These are phyloP conservation scores for Candida silvicultrix DNA, from an alignment of 805 yeast species.

Conservation along the genomic window DNA sequence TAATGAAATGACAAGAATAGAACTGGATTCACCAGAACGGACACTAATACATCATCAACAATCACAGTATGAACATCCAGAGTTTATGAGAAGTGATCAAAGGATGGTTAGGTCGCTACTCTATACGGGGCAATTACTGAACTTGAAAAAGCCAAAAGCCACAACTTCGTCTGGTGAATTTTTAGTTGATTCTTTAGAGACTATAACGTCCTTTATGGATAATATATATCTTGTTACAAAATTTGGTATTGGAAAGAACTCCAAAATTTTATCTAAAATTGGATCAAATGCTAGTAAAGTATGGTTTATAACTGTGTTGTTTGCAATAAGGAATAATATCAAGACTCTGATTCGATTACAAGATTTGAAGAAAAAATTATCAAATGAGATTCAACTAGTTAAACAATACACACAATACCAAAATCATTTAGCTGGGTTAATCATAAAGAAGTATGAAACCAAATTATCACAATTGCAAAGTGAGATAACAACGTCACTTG, in stretches of 20 bases:
- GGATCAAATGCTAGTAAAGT: slow-evolving; percentile 9
- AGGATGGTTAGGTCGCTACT: slow-evolving; percentile 10
- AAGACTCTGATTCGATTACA: slow-evolving; percentile 2
- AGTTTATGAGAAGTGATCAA: slow-evolving; percentile 3
- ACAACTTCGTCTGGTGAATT: slow-evolving; percentile 1
- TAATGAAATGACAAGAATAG: neutral
- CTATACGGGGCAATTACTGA: slow-evolving; percentile 9
- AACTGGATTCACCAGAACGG: neutral
- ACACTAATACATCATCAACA: neutral
- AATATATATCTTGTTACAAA: slow-evolving; percentile 11
- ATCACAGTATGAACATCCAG: neutral
- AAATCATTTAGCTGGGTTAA: slow-evolving; percentile 4
- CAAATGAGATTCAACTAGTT: slow-evolving; percentile 2
- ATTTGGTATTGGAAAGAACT: slow-evolving; percentile 11
- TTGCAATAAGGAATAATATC: slow-evolving; percentile 7
- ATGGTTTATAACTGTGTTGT: slow-evolving; percentile 14
- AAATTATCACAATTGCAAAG: slow-evolving; percentile 7
- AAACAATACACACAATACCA: neutral
- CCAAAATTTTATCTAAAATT: slow-evolving; percentile 2
- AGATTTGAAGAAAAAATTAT: slow-evolving; percentile 3
- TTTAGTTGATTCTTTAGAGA: slow-evolving; percentile 10
- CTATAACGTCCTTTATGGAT: slow-evolving; percentile 12
- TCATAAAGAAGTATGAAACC: slow-evolving; percentile 7
- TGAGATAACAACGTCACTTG: slow-evolving; percentile 1
- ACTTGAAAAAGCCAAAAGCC: slow-evolving; percentile 1